These are phyloP conservation scores for Aspergillus fijiensis DNA, from an alignment of 2,329 filamentous ascomycete species.

Conservation along the genomic window DNA sequence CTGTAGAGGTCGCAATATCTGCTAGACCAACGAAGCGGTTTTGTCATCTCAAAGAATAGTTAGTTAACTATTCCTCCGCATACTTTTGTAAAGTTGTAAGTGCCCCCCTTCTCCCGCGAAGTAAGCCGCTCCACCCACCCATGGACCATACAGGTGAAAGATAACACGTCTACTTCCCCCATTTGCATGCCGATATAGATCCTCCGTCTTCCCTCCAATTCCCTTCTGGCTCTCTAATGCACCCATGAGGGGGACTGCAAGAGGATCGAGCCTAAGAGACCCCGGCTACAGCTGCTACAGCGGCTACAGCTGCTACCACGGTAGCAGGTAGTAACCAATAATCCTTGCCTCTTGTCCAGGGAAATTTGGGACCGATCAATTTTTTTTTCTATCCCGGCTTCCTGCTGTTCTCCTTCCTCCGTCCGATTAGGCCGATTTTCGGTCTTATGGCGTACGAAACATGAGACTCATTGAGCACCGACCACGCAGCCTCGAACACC, in stretches of 20 bases:
- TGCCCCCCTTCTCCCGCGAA: no score
- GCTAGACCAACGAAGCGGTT: neutral
- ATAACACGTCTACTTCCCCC: conserved; percentile 14
- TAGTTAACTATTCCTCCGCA: neutral
- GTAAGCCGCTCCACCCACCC: neutral
- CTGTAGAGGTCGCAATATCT: neutral
- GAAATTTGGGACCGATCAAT: neutral
- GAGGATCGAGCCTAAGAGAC: neutral
- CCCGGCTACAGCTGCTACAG: neutral
- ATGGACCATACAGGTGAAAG: conserved; percentile 8
- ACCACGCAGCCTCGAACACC: conserved; percentile 3
- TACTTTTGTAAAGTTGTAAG: no score
- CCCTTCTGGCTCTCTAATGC: neutral
- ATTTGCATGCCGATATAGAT: conserved; percentile 7
- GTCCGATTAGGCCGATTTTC: conserved; percentile 4
- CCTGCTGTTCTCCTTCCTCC: neutral
- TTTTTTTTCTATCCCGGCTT: neutral
- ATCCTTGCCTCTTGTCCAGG: neutral
- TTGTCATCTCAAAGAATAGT: neutral
- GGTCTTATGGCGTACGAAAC: neutral
- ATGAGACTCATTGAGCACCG: neutral
- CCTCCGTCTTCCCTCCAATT: conserved; percentile 1
- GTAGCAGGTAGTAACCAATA: neutral
- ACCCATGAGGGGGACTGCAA: neutral
- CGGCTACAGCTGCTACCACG: neutral